These are phyloP conservation scores for Fusarium nygamai DNA, from an alignment of 2,329 filamentous ascomycete genomes.

Conservation along the genomic window DNA sequence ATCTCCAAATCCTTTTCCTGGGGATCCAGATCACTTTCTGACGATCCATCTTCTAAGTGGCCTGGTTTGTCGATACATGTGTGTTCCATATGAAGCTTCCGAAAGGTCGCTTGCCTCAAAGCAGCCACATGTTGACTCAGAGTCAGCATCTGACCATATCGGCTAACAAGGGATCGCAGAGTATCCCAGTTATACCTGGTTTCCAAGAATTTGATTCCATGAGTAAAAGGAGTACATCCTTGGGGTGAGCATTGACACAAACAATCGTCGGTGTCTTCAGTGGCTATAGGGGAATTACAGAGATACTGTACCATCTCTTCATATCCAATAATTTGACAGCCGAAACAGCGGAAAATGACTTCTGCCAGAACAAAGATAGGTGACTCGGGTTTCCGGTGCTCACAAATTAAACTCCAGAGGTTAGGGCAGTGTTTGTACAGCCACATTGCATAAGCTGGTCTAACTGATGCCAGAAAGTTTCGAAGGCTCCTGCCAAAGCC, in stretches of 20 bases:
- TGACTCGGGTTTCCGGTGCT: too few relatives aligned
- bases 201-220: neutral
- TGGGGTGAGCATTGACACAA: neutral
- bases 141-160: fast-evolving
- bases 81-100: neutral
- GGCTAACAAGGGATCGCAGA: fast-evolving
- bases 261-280: neutral
- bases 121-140: neutral
- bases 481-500: too few relatives aligned
- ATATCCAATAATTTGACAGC: too few relatives aligned
- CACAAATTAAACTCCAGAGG: too few relatives aligned
- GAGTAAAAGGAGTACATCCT: neutral
- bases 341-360: too few relatives aligned
- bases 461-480: too few relatives aligned
- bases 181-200: fast-evolving
- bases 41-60: too few relatives aligned
- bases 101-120: neutral
- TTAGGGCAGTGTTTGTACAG: too few relatives aligned
- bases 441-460: too few relatives aligned
- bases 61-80: neutral
- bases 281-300: fast-evolving
- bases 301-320: neutral
- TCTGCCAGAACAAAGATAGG: too few relatives aligned
- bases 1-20: neutral
- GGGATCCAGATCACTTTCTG: neutral